Conservation (phyloP, 148 eudicot species). For the Chenopodium quinoa region DNA sequence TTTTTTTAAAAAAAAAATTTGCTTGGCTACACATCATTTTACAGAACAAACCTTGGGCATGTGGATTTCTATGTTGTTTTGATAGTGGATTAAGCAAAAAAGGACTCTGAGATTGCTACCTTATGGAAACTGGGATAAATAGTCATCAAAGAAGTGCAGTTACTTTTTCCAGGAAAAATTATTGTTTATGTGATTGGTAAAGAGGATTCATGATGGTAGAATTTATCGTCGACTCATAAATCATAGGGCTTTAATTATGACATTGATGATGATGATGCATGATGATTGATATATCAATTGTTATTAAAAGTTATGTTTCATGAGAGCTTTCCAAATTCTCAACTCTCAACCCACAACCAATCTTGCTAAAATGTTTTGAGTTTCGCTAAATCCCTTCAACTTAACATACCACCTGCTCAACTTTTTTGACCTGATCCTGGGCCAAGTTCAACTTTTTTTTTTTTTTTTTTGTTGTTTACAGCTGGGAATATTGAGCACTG, state of each 20-base stretch:
- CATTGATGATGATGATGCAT: neutral
- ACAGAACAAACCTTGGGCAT: neutral
- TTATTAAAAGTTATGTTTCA: too few species aligned
- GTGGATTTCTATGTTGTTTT: neutral
- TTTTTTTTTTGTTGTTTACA: neutral
- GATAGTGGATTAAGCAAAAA: neutral
- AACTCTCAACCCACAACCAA: too few species aligned
- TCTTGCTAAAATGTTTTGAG: too few species aligned
- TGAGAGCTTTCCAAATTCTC: too few species aligned
- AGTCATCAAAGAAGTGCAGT: neutral
- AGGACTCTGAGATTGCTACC: neutral
- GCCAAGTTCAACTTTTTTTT: neutral
- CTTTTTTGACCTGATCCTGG: neutral
- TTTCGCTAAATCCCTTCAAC: too few species aligned
- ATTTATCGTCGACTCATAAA: too few species aligned
- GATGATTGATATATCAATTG: too few species aligned
- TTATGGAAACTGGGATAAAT: too few species aligned
- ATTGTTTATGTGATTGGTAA: neutral
- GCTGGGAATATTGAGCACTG: neutral
- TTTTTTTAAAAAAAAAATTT: too few species aligned
- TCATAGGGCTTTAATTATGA: neutral
- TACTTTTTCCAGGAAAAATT: neutral
- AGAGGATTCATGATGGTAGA: neutral
- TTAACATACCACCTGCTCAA: neutral
- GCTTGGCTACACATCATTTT: too few species aligned